These are phyloP conservation scores for Russula ochroleuca DNA, from an alignment of 768 basidiomycete species.

Conservation along the genomic window DNA sequence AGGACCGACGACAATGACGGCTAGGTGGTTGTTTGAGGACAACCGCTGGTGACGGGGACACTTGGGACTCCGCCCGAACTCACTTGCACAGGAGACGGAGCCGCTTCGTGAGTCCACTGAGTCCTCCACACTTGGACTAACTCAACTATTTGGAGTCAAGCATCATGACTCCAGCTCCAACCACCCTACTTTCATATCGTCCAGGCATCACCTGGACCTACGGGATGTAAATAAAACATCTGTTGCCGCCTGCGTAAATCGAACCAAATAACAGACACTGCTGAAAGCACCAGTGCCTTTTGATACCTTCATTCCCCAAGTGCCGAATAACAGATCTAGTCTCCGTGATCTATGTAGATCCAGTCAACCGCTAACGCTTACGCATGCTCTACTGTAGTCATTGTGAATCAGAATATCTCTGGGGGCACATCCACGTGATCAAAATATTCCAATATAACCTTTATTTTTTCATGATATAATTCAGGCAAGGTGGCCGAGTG, in stretches of 20 bases:
- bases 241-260: not conserved
- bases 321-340: too few relatives aligned
- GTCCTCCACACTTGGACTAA: too few relatives aligned
- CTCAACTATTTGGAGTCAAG: not conserved
- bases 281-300: not conserved
- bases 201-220: not conserved
- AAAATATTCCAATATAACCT: too few relatives aligned
- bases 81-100: constrained; percentile 1
- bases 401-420: too few relatives aligned
- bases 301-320: not conserved
- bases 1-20: constrained; percentile 18
- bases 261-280: not conserved
- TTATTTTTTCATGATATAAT: not conserved
- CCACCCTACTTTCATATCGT: too few relatives aligned
- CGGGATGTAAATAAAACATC: not conserved
- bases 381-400: too few relatives aligned
- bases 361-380: too few relatives aligned
- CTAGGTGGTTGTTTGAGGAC: constrained; percentile 26
- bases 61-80: constrained; percentile 27
- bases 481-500: constrained; percentile 32
- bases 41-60: constrained; percentile 14
- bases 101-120: not conserved
- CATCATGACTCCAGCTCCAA: not conserved
- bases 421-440: not conserved
- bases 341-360: too few relatives aligned